These are phyloP conservation scores for Candida dubliniensis DNA, from an alignment of 1,139 yeast species.

Conservation along the genomic window DNA sequence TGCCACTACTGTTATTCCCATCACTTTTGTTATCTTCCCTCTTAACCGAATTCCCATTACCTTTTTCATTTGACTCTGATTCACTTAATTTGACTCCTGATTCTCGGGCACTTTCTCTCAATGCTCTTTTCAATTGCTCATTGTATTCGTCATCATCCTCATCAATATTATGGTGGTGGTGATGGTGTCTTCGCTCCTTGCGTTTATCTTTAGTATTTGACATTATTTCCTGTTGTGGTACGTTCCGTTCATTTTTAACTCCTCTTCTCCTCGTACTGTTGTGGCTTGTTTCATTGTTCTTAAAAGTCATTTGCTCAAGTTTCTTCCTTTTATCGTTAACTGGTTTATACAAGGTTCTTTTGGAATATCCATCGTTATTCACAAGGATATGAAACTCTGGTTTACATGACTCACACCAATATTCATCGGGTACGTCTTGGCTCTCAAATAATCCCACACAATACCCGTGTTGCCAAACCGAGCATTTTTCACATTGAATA, in stretches of 20 bases:
- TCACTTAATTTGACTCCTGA: conserved; percentile 15
- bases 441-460: conserved; percentile 82
- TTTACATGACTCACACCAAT: conserved; percentile 89
- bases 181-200: conserved; percentile 71
- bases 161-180: conserved; percentile 5
- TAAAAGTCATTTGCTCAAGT: conserved; percentile 30
- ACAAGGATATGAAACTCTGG: conserved; percentile 72
- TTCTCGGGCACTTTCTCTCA: conserved; percentile 67
- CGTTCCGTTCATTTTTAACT: neutral
- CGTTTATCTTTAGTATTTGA: conserved; percentile 60
- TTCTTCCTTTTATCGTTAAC: conserved; percentile 48
- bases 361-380: conserved; percentile 24
- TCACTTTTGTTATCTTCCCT: conserved; percentile 10
- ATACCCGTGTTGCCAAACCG: conserved; percentile 97
- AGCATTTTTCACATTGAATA: conserved; percentile 88
- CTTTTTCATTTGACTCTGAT: conserved; percentile 1
- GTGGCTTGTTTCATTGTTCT: conserved; percentile 1
- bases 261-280: neutral
- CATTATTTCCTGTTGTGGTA: neutral
- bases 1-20: conserved; percentile 16
- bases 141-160: conserved; percentile 57
- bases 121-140: conserved; percentile 65
- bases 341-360: conserved; percentile 47
- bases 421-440: conserved; percentile 82
- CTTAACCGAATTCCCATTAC: conserved; percentile 6